Percentiles rank a stretch among this genome's conserved stretches.
Conservation (phyloP, 202 grass and related monocot species). For the Miscanthus sacchariflorus region DNA sequence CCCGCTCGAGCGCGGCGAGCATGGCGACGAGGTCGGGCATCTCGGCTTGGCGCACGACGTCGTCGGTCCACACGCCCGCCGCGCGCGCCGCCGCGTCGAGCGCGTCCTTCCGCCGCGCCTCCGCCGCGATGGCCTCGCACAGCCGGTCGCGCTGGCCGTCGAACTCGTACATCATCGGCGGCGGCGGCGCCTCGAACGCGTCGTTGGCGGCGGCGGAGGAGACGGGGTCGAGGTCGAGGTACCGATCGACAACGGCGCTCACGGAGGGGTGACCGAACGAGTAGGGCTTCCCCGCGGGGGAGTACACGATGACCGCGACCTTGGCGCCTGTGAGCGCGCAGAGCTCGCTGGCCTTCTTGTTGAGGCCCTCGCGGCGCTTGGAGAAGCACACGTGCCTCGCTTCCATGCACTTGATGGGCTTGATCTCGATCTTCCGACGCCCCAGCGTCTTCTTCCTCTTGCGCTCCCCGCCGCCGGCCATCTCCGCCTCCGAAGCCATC, state of each 20-base stretch:
- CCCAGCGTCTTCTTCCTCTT: slow-evolving; percentile 59
- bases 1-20: slow-evolving; percentile 40
- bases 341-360: slow-evolving; percentile 68
- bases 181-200: neutral
- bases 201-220: too few relatives aligned
- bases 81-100: slow-evolving; percentile 26
- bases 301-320: slow-evolving; percentile 49
- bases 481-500: neutral
- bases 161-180: neutral
- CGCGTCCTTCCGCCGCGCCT: neutral
- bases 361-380: slow-evolving; percentile 54
- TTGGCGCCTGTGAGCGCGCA: slow-evolving; percentile 53
- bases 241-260: slow-evolving; percentile 22
- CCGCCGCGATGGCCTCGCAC: neutral
- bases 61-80: slow-evolving; percentile 22
- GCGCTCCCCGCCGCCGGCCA: neutral
- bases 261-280: slow-evolving; percentile 49
- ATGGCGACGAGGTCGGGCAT: slow-evolving; percentile 1
- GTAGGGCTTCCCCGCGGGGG: slow-evolving; percentile 55
- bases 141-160: neutral
- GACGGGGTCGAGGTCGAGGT: neutral
- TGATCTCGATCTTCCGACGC: slow-evolving; percentile 62
- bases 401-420: slow-evolving; percentile 44
- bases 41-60: neutral
- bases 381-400: slow-evolving; percentile 72